A percentile compares a stretch with the other conserved stretches of the same genome.
Evolutionary conservation across 345 rosid genomes (phyloP).

Genomic region (Brassica napus): Da-Ae NC_063440.1:24521001-24521500

Average conservation of each 20-base stretch:
- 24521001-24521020: slow-evolving; percentile 56
- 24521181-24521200: too few relatives aligned
- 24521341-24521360: slow-evolving; percentile 59
- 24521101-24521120: slow-evolving; percentile 78
- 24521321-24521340: slow-evolving; percentile 70
- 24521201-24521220: too few relatives aligned
- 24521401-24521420: slow-evolving; percentile 44
- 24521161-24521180: slow-evolving; percentile 9
- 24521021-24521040: neutral
- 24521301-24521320: slow-evolving; percentile 90
- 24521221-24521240: too few relatives aligned
- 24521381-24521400: neutral
- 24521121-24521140: slow-evolving; percentile 93
- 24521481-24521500: slow-evolving; percentile 91
- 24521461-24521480: slow-evolving; percentile 85
- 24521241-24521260: slow-evolving; percentile 39
- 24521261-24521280: slow-evolving; percentile 87
- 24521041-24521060: neutral
- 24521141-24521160: slow-evolving; percentile 93
- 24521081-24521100: slow-evolving; percentile 99
- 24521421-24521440: slow-evolving; percentile 97
- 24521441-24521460: slow-evolving; percentile 96
- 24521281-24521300: slow-evolving; percentile 98
- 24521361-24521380: neutral
- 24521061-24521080: slow-evolving; percentile 22